A percentile compares a stretch with the other conserved stretches of the same genome.
These are phyloP conservation scores for Herpetomonas samuelpessoai DNA, from an alignment of 208 protist species.

Conservation along the genomic window DNA sequence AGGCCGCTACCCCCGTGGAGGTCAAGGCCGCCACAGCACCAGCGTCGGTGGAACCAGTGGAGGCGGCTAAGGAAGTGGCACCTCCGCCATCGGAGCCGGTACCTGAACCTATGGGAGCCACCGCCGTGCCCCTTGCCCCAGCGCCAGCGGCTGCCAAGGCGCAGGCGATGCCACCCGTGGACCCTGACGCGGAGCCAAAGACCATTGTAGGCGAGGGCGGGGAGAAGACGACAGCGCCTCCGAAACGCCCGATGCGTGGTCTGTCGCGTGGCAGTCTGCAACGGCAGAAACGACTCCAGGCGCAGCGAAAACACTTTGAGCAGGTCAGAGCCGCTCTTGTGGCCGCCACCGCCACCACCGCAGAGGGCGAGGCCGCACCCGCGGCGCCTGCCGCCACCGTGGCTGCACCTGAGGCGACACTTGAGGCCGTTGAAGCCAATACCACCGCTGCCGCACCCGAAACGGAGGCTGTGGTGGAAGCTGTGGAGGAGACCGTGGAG, in stretches of 20 bases:
- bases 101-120: not conserved
- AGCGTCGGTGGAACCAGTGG: not conserved
- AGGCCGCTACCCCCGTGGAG: no score
- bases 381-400: slow-evolving; percentile 10
- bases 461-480: slow-evolving; percentile 14
- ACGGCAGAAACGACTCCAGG: not conserved
- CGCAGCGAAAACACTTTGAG: not conserved
- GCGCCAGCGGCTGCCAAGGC: not conserved
- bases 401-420: slow-evolving; percentile 8
- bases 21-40: not conserved
- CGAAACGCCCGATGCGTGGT: not conserved
- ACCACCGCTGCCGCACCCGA: slow-evolving; percentile 11
- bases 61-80: not conserved
- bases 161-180: not conserved
- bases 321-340: not conserved
- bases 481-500: slow-evolving; percentile 4
- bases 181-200: not conserved
- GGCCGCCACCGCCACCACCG: not conserved
- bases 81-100: not conserved
- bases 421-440: slow-evolving; percentile 12
- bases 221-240: not conserved
- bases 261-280: not conserved
- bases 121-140: not conserved
- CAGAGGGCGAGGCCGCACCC: not conserved
- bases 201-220: no score